These are phyloP conservation scores for Sanghuangporus baumii DNA, from an alignment of 1,284 basidiomycete species.

Conservation along the genomic window DNA sequence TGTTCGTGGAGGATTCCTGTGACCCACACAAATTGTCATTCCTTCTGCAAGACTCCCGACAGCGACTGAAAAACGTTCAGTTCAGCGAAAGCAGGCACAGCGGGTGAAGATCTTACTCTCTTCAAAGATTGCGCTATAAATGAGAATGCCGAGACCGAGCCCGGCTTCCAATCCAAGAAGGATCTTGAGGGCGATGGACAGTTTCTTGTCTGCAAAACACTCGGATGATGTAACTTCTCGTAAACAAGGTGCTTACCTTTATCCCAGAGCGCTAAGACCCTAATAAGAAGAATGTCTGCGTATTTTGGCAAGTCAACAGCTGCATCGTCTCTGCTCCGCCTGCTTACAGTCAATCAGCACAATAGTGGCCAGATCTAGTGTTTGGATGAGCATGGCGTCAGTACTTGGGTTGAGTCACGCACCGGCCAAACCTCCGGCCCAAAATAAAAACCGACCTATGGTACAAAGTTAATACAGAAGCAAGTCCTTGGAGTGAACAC, in stretches of 20 bases:
- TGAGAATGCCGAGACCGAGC: background rate
- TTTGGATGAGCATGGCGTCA: background rate
- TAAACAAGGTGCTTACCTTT: background rate
- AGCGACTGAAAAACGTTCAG: background rate
- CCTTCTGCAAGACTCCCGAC: background rate
- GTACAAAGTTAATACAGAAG: too few species aligned
- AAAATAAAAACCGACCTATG: background rate
- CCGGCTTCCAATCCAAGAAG: background rate
- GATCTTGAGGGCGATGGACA: background rate
- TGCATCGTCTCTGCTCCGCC: background rate
- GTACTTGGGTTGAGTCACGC: background rate
- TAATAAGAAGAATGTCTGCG: conserved; percentile 4
- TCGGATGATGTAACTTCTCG: background rate
- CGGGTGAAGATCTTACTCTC: background rate
- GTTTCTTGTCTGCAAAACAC: background rate
- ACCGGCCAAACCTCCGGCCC: background rate
- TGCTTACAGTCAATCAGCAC: background rate
- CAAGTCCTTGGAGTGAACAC: too few species aligned
- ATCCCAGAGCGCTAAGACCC: conserved; percentile 8
- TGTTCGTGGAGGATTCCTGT: background rate
- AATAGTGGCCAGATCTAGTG: background rate
- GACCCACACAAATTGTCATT: background rate
- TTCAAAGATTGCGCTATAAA: background rate
- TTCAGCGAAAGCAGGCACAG: background rate
- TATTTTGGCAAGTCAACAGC: background rate